A percentile compares a stretch with the other conserved stretches of the same genome.
Evolutionary conservation across 768 basidiomycete species (phyloP).

Genomic region (Naganishia randhawae): DNA sequence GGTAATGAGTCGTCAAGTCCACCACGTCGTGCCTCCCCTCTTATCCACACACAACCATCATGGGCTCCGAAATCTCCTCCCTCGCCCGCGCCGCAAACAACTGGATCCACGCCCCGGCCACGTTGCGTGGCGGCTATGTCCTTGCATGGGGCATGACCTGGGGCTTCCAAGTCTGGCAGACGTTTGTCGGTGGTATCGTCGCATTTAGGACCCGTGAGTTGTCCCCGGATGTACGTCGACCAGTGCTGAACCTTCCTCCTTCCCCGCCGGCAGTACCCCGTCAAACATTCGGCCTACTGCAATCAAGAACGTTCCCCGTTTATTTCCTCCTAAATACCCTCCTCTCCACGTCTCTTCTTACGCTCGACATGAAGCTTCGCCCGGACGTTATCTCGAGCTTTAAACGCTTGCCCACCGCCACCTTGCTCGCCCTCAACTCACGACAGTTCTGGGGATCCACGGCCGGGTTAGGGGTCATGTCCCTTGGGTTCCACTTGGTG

Average conservation of each 20-base stretch:
- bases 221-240: too few species aligned
- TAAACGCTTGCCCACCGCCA: conserved; percentile 56
- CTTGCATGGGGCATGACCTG: conserved; percentile 25
- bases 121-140: conserved; percentile 25
- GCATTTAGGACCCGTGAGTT: conserved; percentile 23
- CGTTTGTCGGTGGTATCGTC: conserved; percentile 28
- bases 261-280: conserved; percentile 54
- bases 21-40: background rate
- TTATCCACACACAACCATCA: background rate
- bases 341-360: conserved; percentile 59
- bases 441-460: conserved; percentile 58
- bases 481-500: conserved; percentile 53
- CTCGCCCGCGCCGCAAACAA: conserved; percentile 2
- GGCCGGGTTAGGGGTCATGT: conserved; percentile 8
- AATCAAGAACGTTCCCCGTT: conserved; percentile 69
- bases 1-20: background rate
- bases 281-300: conserved; percentile 68
- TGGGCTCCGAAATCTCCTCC: conserved; percentile 22
- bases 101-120: conserved; percentile 23
- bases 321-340: conserved; percentile 65
- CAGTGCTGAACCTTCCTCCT: too few species aligned
- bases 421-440: conserved; percentile 60
- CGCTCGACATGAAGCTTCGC: conserved; percentile 43
- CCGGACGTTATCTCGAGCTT: conserved; percentile 62
- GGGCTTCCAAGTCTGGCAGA: conserved; percentile 28